phyloP scores from a whole-genome alignment of 2,329 filamentous ascomycete species.

The Diaporthe citriasiana region DNA sequence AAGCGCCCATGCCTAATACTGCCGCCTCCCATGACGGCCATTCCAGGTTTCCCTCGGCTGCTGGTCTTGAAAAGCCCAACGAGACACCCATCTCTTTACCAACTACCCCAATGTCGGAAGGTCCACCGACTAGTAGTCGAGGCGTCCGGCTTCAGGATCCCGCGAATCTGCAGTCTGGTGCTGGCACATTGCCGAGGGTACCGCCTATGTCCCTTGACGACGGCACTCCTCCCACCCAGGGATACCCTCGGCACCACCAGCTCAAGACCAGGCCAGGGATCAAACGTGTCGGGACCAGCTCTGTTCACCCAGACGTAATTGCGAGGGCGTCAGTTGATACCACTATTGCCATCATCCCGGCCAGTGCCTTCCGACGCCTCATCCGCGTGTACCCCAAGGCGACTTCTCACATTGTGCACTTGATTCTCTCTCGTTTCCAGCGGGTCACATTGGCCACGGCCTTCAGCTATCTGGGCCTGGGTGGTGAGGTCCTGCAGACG shows the following conservation, averaged over 20 bases:
- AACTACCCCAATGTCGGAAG: conserved; percentile 56
- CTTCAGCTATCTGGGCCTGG: conserved; percentile 93
- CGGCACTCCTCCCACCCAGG: conserved; percentile 45
- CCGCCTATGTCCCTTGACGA: conserved; percentile 82
- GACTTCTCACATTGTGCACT: conserved; percentile 96
- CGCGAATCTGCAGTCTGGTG: conserved; percentile 49
- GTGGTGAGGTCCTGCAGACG: conserved; percentile 90
- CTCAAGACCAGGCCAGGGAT: conserved; percentile 55
- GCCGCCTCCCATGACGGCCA: conserved; percentile 48
- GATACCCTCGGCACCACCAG: conserved; percentile 44
- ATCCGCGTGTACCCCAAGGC: conserved; percentile 97
- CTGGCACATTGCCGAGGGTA: conserved; percentile 68
- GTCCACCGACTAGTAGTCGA: conserved; percentile 43
- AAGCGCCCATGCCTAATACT: conserved; percentile 53
- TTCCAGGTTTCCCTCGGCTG: conserved; percentile 49
- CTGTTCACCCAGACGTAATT: conserved; percentile 95
- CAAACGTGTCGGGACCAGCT: conserved; percentile 71
- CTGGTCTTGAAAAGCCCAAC: conserved; percentile 50
- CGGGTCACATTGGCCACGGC: conserved; percentile 95
- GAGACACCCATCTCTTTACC: conserved; percentile 56
- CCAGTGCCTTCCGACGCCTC: conserved; percentile 91
- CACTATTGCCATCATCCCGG: conserved; percentile 97
- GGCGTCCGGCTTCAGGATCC: conserved; percentile 48
- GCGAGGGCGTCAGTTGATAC: conserved; percentile 97
- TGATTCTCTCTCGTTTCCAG: conserved; percentile 94